Percentiles rank a stretch among this genome's conserved stretches.
Conservation (phyloP, 1,284 basidiomycete genomes). For the Schizophyllum amplum region DNA sequence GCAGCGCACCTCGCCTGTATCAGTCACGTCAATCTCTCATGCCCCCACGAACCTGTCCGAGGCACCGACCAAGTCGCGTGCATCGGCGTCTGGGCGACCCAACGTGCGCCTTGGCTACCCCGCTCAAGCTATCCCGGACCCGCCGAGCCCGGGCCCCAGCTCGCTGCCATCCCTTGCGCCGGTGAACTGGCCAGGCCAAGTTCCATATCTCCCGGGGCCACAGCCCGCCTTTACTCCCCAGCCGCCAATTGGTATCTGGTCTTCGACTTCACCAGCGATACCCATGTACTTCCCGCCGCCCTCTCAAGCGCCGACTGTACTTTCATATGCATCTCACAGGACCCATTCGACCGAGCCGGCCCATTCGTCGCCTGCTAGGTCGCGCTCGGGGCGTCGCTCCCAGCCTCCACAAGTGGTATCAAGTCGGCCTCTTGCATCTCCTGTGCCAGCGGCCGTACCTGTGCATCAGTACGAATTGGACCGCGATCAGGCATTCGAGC, state of each 20-base stretch:
- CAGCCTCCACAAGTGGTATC: neutral
- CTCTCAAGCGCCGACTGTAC: neutral
- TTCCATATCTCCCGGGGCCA: neutral
- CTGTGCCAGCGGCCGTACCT: neutral
- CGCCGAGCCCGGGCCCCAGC: neutral
- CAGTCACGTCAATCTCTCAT: no score
- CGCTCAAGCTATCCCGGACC: neutral
- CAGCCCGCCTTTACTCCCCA: neutral
- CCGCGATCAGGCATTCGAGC: neutral
- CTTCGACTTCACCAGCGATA: neutral
- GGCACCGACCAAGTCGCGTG: neutral
- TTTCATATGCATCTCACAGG: neutral
- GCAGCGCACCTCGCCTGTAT: no score
- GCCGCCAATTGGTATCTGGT: neutral
- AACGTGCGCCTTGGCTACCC: neutral
- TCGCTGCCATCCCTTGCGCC: neutral
- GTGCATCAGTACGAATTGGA: neutral
- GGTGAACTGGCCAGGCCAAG: neutral
- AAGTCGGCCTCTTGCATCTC: neutral
- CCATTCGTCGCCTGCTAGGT: neutral
- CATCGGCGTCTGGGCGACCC: no score
- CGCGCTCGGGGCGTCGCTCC: no score
- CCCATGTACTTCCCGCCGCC: neutral
- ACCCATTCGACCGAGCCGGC: neutral
- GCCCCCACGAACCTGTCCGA: no score